Evolutionary conservation across 2,329 filamentous ascomycete species (phyloP).

Genomic region (Metarhizium rileyi): DNA sequence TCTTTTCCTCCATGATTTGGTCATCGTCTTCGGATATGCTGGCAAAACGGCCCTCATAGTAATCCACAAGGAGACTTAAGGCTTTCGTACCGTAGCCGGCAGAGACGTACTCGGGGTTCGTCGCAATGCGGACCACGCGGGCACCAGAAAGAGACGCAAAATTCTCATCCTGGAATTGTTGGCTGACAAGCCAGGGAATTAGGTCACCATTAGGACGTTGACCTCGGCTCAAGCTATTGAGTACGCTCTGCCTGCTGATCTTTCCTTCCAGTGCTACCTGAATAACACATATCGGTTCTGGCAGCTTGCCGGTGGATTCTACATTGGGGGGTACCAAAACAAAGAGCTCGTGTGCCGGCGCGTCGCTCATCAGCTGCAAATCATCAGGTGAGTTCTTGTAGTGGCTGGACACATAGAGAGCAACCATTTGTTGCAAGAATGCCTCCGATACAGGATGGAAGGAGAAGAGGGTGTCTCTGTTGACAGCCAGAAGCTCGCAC

Average conservation of each 20-base stretch:
- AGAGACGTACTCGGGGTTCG: constrained; percentile 81
- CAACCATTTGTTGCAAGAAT: constrained; percentile 97
- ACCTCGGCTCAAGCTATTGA: constrained; percentile 81
- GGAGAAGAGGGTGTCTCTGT: constrained; percentile 94
- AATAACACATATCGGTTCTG: constrained; percentile 88
- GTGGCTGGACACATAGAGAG: constrained; percentile 90
- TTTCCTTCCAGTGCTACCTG: constrained; percentile 91
- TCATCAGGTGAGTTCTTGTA: constrained; percentile 99
- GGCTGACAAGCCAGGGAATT: constrained; percentile 94
- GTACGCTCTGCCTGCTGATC: constrained; percentile 85
- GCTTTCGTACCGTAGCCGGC: constrained; percentile 94
- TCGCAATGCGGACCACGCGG: constrained; percentile 86
- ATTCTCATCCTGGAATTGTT: constrained; percentile 96
- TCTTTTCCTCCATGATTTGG: constrained; percentile 44
- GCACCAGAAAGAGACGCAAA: constrained; percentile 91
- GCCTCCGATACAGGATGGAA: constrained; percentile 96
- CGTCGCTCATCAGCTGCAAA: constrained; percentile 96
- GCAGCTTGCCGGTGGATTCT: constrained; percentile 66
- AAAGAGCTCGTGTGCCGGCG: constrained; percentile 91
- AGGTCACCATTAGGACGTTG: constrained; percentile 84
- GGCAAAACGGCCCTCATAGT: constrained; percentile 89
- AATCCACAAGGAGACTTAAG: constrained; percentile 77
- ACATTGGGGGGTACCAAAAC: constrained; percentile 82
- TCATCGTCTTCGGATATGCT: constrained; percentile 65
- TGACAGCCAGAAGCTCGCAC: constrained; percentile 88